Evolutionary conservation across 257 asterid genomes (phyloP), one percentile per base, ranked within the genome.

Genomic region (Oldenlandia corymbosa): DNA sequence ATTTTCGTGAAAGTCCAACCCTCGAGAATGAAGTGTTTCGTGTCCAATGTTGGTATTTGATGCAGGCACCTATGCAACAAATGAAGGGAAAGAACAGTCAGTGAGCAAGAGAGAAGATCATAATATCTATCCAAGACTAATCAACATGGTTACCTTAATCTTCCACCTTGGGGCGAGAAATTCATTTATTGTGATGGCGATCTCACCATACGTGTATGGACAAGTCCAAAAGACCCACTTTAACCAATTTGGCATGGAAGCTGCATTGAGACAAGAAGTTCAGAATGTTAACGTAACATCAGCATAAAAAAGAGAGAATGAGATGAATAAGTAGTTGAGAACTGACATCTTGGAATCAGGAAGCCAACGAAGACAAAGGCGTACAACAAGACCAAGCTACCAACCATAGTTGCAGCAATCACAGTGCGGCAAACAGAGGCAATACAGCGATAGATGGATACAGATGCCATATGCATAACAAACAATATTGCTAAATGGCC

Each of bases 161-260:
- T 82, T 84, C 95, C 95, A 82, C 53, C 91, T 58, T 55, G 87
- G 85, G 57, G 95, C 83, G 20, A 71, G 81, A 71, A 86, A 86
- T 73, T 86, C 95, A 66, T 84, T 87, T 11, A 77, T 53, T 24
- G 89, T 65, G 58, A 87, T 75, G 54, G 83, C 95, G 54, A 84
- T 76, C 83, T 82, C 84, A 34, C 91, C 95, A 70, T 87, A 87
- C 8, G 95, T 75, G 66, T 78, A 14, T 4, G 95, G 95, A 65
- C 83, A 76, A 69, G 78, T 23, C 95, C 95, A 87, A 72, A 82
- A 82, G 42, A 79, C 91, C 94, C 95, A 87, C 73, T 64, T 76
- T 57, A 87, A 73, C 95, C 87, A 87, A 75, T 10, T 49, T 23
- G 91, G 95, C 87, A 84, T 84, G 51, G 83, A 82, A 49, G 81